These are phyloP conservation scores for Pyrus betulifolia DNA, from an alignment of 306 rosid species.

Conservation along the genomic window DNA sequence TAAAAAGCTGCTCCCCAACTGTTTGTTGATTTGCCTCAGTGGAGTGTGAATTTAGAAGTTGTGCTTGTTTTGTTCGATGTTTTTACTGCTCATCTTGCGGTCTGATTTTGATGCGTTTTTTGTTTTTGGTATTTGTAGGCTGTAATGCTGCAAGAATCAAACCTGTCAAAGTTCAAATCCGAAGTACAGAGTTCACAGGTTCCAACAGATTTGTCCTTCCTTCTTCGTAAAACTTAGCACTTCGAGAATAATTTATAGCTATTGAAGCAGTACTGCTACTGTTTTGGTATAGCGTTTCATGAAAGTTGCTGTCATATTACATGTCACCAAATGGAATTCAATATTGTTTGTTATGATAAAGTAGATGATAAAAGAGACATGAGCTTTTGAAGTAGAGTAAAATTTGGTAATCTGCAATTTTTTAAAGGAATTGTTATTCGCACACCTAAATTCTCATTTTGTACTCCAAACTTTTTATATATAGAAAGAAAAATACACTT, in stretches of 20 bases:
- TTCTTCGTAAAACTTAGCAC: not conserved
- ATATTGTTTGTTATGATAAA: not conserved
- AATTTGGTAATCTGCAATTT: not conserved
- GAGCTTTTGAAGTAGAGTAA: not conserved
- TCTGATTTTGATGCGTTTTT: not conserved
- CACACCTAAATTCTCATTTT: too few relatives aligned
- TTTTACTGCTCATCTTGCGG: not conserved
- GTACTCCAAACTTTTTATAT: too few relatives aligned
- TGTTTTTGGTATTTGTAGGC: constrained; percentile 20
- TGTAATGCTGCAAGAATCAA: constrained; percentile 38
- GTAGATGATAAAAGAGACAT: not conserved
- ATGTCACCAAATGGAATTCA: not conserved
- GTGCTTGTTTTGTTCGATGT: not conserved
- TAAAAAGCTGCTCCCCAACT: not conserved
- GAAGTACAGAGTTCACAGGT: constrained; percentile 58
- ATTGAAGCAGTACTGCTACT: not conserved
- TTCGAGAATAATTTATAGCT: not conserved
- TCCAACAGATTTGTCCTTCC: not conserved
- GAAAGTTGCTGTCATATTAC: not conserved
- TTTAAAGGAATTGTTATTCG: not conserved
- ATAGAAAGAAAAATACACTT: too few relatives aligned
- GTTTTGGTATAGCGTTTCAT: not conserved
- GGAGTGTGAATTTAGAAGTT: not conserved
- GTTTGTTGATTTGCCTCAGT: not conserved
- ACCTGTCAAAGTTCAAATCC: constrained; percentile 45